phyloP scores from a whole-genome alignment of 257 asterid genomes.

The Echium plantagineum region DNA sequence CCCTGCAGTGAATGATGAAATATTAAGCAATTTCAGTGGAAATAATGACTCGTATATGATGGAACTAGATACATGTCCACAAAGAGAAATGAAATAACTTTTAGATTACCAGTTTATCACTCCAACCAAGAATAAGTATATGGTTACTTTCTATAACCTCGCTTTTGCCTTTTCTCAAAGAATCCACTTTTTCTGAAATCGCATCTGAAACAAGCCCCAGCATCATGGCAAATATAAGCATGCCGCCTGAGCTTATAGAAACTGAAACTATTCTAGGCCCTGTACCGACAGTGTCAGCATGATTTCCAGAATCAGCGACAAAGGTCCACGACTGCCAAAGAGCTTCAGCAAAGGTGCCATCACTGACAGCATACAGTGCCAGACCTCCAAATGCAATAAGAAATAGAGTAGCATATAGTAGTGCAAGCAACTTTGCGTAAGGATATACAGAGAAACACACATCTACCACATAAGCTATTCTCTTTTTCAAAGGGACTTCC shows the following conservation, averaged over 20 bases:
- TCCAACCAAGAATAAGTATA: conserved; percentile 97
- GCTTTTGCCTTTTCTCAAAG: conserved; percentile 92
- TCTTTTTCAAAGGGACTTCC: conserved; percentile 79
- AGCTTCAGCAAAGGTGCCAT: conserved; percentile 79
- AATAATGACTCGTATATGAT: background rate
- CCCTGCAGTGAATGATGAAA: conserved; percentile 45
- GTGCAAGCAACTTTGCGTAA: conserved; percentile 92
- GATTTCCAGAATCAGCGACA: conserved; percentile 95
- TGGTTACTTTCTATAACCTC: conserved; percentile 93
- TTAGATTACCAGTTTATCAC: conserved; percentile 81
- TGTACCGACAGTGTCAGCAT: conserved; percentile 78
- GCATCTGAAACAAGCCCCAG: conserved; percentile 98
- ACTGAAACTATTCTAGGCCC: conserved; percentile 93
- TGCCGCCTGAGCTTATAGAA: conserved; percentile 89
- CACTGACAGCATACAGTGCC: conserved; percentile 91
- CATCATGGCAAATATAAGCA: conserved; percentile 99
- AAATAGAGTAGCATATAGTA: conserved; percentile 86
- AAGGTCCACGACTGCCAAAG: conserved; percentile 97
- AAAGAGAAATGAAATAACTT: background rate
- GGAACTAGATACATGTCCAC: background rate
- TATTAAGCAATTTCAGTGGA: conserved; percentile 2
- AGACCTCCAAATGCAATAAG: conserved; percentile 89
- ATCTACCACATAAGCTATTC: conserved; percentile 82
- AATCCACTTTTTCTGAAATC: conserved; percentile 93
- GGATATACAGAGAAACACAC: conserved; percentile 94